Conservation (phyloP, 1,284 basidiomycete species). For the Trametes versicolor region DNA sequence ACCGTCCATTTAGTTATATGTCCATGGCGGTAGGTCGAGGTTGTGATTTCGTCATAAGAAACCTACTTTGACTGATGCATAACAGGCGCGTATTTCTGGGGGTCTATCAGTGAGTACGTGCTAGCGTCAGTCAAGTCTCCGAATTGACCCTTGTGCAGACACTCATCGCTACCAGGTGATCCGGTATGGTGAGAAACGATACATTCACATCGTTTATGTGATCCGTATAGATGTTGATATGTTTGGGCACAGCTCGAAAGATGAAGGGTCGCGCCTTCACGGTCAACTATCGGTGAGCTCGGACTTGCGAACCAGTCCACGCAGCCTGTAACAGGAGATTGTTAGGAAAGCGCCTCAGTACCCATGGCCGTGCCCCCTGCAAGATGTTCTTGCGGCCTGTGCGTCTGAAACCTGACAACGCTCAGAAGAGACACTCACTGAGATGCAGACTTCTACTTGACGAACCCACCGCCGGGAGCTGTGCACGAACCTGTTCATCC, state of each 20-base stretch:
- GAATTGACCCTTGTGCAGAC: slow-evolving; percentile 49
- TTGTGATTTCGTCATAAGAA: background rate
- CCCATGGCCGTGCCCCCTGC: slow-evolving; percentile 88
- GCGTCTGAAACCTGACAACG: slow-evolving; percentile 30
- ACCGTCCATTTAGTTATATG: slow-evolving; percentile 62
- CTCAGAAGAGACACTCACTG: background rate
- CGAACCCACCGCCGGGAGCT: slow-evolving; percentile 75
- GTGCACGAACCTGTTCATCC: slow-evolving; percentile 76
- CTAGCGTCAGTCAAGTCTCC: background rate
- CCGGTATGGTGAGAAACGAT: slow-evolving; percentile 55
- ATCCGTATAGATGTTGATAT: background rate
- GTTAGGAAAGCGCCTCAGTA: slow-evolving; percentile 82
- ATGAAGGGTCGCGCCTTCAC: slow-evolving; percentile 76
- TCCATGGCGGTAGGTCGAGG: slow-evolving; percentile 67
- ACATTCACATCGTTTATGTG: too few species aligned
- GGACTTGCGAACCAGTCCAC: too few species aligned
- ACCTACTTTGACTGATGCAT: slow-evolving; percentile 1
- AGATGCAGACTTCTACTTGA: slow-evolving; percentile 80
- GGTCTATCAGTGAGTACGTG: slow-evolving; percentile 63
- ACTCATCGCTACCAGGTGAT: slow-evolving; percentile 79
- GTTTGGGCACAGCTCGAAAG: slow-evolving; percentile 63
- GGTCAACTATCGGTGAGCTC: slow-evolving; percentile 62
- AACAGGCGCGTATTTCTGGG: slow-evolving; percentile 71
- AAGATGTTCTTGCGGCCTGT: slow-evolving; percentile 84
- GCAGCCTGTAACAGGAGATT: slow-evolving; percentile 29